Conservation (phyloP, 1,284 basidiomycete species). For the Sporisorium exsertum region DNA sequence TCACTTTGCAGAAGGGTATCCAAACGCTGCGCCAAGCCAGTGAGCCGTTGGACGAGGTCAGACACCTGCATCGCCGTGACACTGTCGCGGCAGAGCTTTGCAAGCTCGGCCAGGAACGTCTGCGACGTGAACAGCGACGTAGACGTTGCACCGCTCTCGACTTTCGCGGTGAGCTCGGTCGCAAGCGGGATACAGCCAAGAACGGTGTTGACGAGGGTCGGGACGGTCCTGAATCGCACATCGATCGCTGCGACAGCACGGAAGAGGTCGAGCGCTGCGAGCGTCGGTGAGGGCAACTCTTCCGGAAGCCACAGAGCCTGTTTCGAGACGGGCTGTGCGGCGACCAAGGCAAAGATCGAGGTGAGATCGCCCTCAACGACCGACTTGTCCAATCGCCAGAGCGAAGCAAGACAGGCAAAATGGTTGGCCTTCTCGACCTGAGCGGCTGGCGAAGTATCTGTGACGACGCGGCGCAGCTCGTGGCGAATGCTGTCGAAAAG, state of each 20-base stretch:
- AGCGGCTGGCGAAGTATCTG: not conserved
- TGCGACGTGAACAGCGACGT: constrained; percentile 34
- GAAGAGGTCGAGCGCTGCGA: constrained; percentile 37
- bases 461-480: constrained; percentile 14
- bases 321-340: constrained; percentile 21
- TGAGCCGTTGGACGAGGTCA: constrained; percentile 24
- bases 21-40: constrained; percentile 5
- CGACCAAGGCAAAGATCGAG: constrained; percentile 28
- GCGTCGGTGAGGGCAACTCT: constrained; percentile 13
- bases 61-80: constrained; percentile 43
- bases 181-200: constrained; percentile 18
- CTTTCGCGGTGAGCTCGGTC: not conserved
- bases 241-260: constrained; percentile 23
- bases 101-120: constrained; percentile 34
- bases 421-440: constrained; percentile 16
- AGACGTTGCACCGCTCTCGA: not conserved
- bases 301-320: constrained; percentile 21
- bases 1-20: not conserved
- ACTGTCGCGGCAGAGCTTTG: constrained; percentile 35
- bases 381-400: constrained; percentile 47
- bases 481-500: constrained; percentile 16
- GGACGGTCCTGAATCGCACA: constrained; percentile 34
- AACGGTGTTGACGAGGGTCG: constrained; percentile 25
- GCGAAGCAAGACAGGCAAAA: constrained; percentile 28
- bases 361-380: constrained; percentile 33